Conservation (phyloP, 2,329 filamentous ascomycete species). For the Balansia obtecta region DNA sequence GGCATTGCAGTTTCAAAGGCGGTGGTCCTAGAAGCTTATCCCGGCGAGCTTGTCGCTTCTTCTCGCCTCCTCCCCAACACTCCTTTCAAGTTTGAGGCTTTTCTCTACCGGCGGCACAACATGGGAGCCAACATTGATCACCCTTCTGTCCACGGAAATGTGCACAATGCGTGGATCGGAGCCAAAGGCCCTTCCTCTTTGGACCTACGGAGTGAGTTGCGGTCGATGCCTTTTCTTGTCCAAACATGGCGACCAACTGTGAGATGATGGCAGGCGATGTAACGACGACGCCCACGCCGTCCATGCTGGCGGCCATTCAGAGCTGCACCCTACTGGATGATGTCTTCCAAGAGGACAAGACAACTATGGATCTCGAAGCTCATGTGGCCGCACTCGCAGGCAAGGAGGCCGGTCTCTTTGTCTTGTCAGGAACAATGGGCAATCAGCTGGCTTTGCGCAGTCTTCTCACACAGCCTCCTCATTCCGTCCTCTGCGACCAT, state of each 20-base stretch:
- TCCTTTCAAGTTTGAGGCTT: not conserved
- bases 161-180: conserved; percentile 10
- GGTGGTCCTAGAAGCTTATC: not conserved
- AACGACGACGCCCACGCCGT: conserved; percentile 60
- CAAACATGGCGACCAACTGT: not conserved
- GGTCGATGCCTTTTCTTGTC: not conserved
- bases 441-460: conserved; percentile 77
- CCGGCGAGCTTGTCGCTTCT: not conserved
- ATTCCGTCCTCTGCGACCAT: conserved; percentile 67
- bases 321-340: conserved; percentile 70
- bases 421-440: conserved; percentile 87
- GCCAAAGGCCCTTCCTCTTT: conserved; percentile 9
- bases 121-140: not conserved
- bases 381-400: conserved; percentile 61
- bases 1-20: not conserved
- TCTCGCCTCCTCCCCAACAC: not conserved
- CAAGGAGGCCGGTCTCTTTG: conserved; percentile 67
- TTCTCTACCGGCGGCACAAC: not conserved
- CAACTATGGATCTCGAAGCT: conserved; percentile 62
- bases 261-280: conserved; percentile 30
- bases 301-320: conserved; percentile 72
- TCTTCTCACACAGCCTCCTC: conserved; percentile 67
- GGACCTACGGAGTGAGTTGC: conserved; percentile 11
- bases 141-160: not conserved
- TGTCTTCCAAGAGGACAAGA: conserved; percentile 68